phyloP scores from a whole-genome alignment of 2,329 filamentous ascomycete genomes.

The Cercospora zeina region DNA sequence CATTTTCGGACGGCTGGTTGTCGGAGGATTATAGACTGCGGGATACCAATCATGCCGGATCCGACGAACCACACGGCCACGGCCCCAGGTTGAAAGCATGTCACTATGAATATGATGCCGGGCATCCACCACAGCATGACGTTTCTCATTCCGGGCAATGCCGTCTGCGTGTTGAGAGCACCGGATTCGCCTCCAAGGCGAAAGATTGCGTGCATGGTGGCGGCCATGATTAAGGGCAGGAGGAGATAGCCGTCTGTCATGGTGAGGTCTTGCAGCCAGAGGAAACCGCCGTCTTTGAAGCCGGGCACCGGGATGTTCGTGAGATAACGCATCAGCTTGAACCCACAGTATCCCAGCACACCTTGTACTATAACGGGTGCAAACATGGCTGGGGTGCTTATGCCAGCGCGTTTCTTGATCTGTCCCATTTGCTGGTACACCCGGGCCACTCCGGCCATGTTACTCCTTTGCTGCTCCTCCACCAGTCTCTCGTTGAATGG shows the following conservation, averaged over 20 bases:
- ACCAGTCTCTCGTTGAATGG: slow-evolving; percentile 61
- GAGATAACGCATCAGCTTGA: slow-evolving; percentile 75
- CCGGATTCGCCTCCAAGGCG: slow-evolving; percentile 55
- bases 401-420: slow-evolving; percentile 58
- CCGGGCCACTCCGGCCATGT: slow-evolving; percentile 53
- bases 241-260: slow-evolving; percentile 74
- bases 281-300: slow-evolving; percentile 66
- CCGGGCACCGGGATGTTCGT: slow-evolving; percentile 75
- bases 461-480: slow-evolving; percentile 44
- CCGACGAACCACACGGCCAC: slow-evolving; percentile 65
- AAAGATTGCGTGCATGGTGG: slow-evolving; percentile 35
- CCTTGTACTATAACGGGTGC: slow-evolving; percentile 61
- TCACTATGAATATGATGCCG: slow-evolving; percentile 54
- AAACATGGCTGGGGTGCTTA: slow-evolving; percentile 55
- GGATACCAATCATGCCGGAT: slow-evolving; percentile 45
- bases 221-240: slow-evolving; percentile 57
- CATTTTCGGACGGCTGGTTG: slow-evolving; percentile 41
- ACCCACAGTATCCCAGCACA: slow-evolving; percentile 77
- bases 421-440: slow-evolving; percentile 51
- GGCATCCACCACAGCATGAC: slow-evolving; percentile 55
- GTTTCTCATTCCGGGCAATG: slow-evolving; percentile 43
- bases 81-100: slow-evolving; percentile 56
- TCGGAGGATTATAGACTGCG: slow-evolving; percentile 45
- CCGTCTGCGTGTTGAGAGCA: slow-evolving; percentile 34
- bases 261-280: slow-evolving; percentile 81